These are phyloP conservation scores for Haplographium delicatum DNA, from an alignment of 495 filamentous ascomycete species.

Conservation along the genomic window DNA sequence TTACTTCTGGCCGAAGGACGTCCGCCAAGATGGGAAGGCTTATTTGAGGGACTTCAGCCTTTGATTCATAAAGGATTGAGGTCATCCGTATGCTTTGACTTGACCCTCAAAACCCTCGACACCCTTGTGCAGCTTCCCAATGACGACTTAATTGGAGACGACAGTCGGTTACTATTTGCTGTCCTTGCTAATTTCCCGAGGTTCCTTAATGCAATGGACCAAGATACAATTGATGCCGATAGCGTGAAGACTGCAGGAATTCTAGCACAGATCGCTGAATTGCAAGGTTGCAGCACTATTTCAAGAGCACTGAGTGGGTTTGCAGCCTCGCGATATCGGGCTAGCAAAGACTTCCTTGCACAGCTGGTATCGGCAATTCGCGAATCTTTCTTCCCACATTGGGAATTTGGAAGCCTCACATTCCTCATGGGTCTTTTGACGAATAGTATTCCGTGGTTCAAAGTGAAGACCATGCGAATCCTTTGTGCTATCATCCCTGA, in stretches of 20 bases:
- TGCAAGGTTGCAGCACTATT: constrained; percentile 54
- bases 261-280: constrained; percentile 66
- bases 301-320: constrained; percentile 62
- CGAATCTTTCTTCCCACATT: constrained; percentile 72
- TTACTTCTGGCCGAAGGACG: constrained; percentile 66
- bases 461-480: constrained; percentile 84
- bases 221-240: constrained; percentile 45
- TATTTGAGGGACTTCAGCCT: constrained; percentile 80
- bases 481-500: constrained; percentile 81
- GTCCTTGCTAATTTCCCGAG: constrained; percentile 85
- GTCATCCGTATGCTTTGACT: constrained; percentile 73
- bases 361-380: constrained; percentile 73
- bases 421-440: constrained; percentile 91
- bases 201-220: constrained; percentile 76
- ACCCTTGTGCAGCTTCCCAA: constrained; percentile 73
- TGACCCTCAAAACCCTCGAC: constrained; percentile 72
- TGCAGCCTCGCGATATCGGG: constrained; percentile 61
- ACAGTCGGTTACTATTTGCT: constrained; percentile 75
- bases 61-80: constrained; percentile 87
- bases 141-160: constrained; percentile 74
- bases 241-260: constrained; percentile 59
- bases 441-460: constrained; percentile 83
- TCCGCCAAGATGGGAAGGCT: constrained; percentile 83
- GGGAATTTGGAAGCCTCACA: constrained; percentile 77
- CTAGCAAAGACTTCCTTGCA: constrained; percentile 68